Evolutionary conservation across 495 filamentous ascomycete species (phyloP).

Genomic region (Aspergillus sparsus): DNA sequence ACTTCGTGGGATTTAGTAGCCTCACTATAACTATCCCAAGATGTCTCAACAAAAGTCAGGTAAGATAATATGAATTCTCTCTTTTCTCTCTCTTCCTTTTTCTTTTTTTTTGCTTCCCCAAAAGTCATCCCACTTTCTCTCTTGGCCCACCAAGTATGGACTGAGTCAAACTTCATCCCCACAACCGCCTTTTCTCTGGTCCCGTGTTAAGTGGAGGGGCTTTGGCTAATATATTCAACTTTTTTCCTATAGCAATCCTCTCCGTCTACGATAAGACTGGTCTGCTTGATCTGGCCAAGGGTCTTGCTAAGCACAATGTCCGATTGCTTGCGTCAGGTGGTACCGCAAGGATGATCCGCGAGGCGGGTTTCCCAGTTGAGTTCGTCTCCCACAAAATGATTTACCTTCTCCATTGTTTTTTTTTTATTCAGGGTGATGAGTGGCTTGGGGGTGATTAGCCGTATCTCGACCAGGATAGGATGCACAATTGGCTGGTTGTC

Average conservation of each 20-base stretch:
- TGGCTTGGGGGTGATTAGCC: not conserved
- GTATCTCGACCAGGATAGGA: not conserved
- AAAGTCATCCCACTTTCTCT: constrained; percentile 21
- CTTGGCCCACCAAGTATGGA: constrained; percentile 17
- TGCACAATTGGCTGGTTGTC: not conserved
- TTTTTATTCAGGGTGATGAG: constrained; percentile 3
- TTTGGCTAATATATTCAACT: constrained; percentile 14
- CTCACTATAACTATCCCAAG: constrained; percentile 26
- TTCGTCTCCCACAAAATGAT: constrained; percentile 45
- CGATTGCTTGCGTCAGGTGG: constrained; percentile 92
- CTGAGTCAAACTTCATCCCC: constrained; percentile 22
- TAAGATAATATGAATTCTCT: constrained; percentile 27
- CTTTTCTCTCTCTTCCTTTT: not conserved
- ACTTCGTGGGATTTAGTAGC: constrained; percentile 26
- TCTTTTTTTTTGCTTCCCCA: not conserved
- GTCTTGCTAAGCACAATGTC: constrained; percentile 85
- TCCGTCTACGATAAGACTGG: constrained; percentile 99
- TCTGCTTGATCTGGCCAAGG: constrained; percentile 92
- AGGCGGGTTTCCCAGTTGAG: constrained; percentile 92
- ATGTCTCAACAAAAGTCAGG: constrained; percentile 51
- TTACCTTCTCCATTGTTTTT: no score
- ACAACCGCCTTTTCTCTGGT: constrained; percentile 21
- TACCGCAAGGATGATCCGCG: constrained; percentile 90
- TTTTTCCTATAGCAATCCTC: constrained; percentile 70
- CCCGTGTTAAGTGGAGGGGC: constrained; percentile 5